Evolutionary conservation across 2,329 filamentous ascomycete genomes (phyloP).

Genomic region (Teratosphaeria nubilosa): DNA sequence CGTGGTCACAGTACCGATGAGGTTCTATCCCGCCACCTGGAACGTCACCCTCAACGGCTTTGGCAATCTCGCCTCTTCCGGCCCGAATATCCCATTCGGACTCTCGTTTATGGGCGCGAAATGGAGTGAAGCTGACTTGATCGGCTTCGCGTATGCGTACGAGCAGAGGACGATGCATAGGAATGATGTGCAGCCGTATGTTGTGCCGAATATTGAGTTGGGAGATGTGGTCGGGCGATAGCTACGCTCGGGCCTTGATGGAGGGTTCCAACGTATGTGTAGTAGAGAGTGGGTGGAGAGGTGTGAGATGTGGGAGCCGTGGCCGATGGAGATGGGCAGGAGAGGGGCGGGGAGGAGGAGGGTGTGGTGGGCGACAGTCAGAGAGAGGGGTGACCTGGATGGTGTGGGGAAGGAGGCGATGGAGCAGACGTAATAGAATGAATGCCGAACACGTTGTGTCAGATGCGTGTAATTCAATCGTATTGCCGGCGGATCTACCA

Average conservation of each 20-base stretch:
- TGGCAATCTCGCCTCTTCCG: slow-evolving; percentile 43
- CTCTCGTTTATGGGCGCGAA: slow-evolving; percentile 51
- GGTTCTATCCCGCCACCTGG: slow-evolving; percentile 42
- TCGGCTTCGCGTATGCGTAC: slow-evolving; percentile 58
- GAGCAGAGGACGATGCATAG: slow-evolving; percentile 50
- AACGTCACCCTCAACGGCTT: slow-evolving; percentile 36
- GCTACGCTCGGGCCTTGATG: slow-evolving; percentile 3
- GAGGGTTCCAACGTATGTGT: slow-evolving; percentile 1
- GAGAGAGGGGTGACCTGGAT: background rate
- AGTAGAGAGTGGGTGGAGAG: slow-evolving; percentile 7
- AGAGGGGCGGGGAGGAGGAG: slow-evolving; percentile 4
- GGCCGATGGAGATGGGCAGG: slow-evolving; percentile 3
- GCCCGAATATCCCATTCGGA: slow-evolving; percentile 50
- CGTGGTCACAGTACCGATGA: slow-evolving; percentile 54
- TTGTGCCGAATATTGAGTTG: slow-evolving; percentile 41
- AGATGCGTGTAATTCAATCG: too few species aligned
- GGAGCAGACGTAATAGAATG: slow-evolving; percentile 3
- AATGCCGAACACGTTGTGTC: too few species aligned
- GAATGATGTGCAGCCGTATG: slow-evolving; percentile 37
- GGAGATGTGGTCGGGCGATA: slow-evolving; percentile 28
- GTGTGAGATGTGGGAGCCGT: slow-evolving; percentile 5
- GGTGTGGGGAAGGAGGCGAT: background rate
- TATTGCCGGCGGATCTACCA: too few species aligned
- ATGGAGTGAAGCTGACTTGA: slow-evolving; percentile 52
- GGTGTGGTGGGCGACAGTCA: slow-evolving; percentile 3